These are phyloP conservation scores for Nepenthes mirabilis DNA, from an alignment of 148 eudicot species.

Conservation along the genomic window DNA sequence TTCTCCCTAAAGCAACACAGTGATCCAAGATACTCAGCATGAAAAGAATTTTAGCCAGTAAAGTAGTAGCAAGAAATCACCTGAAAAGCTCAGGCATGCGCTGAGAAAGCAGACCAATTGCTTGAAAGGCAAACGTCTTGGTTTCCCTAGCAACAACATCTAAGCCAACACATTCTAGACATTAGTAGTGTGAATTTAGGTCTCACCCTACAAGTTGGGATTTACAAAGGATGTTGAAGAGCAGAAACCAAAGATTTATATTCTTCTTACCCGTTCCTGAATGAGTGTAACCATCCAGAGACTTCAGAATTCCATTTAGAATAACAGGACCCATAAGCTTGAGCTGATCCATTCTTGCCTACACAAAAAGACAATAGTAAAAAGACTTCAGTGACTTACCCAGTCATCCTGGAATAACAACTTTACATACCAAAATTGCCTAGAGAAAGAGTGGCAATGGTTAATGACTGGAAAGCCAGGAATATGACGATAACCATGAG, in stretches of 20 bases:
- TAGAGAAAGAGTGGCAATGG: not conserved
- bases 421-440: too few relatives aligned
- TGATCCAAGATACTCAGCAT: not conserved
- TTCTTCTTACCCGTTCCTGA: constrained; percentile 51
- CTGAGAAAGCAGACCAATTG: constrained; percentile 83
- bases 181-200: constrained; percentile 6
- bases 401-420: too few relatives aligned
- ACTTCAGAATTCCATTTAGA: constrained; percentile 66
- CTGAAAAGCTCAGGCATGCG: constrained; percentile 97
- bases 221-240: not conserved
- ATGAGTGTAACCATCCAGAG: constrained; percentile 51
- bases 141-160: constrained; percentile 75
- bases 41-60: not conserved
- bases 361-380: constrained; percentile 11
- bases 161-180: constrained; percentile 14
- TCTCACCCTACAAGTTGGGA: not conserved
- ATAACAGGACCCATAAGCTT: constrained; percentile 94
- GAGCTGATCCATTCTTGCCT: constrained; percentile 84
- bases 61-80: constrained; percentile 16
- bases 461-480: not conserved
- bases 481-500: too few relatives aligned
- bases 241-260: not conserved
- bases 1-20: constrained; percentile 46
- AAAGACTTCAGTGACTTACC: not conserved
- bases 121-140: constrained; percentile 78